A percentile compares a stretch with the other conserved stretches of the same genome.
Evolutionary conservation across 768 basidiomycete genomes (phyloP).

Genomic region (Tylopilus intermedius): DNA sequence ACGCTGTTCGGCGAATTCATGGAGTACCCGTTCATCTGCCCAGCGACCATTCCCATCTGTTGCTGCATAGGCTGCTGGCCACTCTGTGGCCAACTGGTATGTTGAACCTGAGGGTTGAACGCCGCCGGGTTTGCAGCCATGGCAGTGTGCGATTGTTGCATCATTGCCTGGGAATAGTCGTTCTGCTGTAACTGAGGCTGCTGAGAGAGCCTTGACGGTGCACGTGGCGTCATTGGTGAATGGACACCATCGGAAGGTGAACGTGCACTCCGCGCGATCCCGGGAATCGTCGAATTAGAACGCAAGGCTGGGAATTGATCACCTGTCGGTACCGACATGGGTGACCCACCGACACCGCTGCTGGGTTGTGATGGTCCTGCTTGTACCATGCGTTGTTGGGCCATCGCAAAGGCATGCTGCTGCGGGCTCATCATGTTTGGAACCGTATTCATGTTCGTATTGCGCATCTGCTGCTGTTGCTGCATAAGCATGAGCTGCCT

Average conservation of each 20-base stretch:
- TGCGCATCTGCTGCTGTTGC: conserved; percentile 31
- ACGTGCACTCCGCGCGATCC: conserved; percentile 68
- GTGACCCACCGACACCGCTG: conserved; percentile 33
- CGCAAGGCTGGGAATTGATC: conserved; percentile 47
- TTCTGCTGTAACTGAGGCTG: conserved; percentile 48
- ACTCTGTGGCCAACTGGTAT: conserved; percentile 46
- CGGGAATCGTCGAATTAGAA: conserved; percentile 60
- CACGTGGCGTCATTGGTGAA: conserved; percentile 40
- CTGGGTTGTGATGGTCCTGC: conserved; percentile 34
- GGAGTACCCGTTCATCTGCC: conserved; percentile 33
- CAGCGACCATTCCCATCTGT: conserved; percentile 31
- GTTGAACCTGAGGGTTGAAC: conserved; percentile 35
- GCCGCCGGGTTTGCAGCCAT: conserved; percentile 26
- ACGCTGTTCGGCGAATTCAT: conserved; percentile 38
- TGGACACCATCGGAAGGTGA: conserved; percentile 65
- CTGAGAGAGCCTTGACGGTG: conserved; percentile 32
- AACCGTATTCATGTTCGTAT: conserved; percentile 19
- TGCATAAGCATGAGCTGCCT: conserved; percentile 43
- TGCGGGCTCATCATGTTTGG: conserved; percentile 33
- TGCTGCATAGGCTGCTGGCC: conserved; percentile 51
- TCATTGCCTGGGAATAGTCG: conserved; percentile 35
- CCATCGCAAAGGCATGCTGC: conserved; percentile 32
- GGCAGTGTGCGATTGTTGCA: conserved; percentile 33
- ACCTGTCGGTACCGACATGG: conserved; percentile 37
- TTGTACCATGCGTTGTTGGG: conserved; percentile 44